These are phyloP conservation scores for Claviceps purpurea DNA, from an alignment of 2,329 filamentous ascomycete species.

Conservation along the genomic window DNA sequence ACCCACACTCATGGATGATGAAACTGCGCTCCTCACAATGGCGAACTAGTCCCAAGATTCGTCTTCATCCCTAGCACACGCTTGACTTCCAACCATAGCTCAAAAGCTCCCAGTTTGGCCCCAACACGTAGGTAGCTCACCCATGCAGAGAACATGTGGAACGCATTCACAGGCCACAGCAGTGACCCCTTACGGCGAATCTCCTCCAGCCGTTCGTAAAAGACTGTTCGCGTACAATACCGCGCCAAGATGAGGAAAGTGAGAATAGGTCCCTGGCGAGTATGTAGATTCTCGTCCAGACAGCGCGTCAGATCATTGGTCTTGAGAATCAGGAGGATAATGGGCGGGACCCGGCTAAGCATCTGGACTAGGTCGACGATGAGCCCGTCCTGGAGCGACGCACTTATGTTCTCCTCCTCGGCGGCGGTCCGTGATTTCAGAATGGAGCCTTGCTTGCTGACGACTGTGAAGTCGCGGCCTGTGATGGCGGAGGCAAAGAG, in stretches of 20 bases:
- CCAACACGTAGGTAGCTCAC: constrained; percentile 45
- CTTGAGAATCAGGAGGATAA: constrained; percentile 91
- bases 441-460: constrained; percentile 47
- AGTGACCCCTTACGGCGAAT: constrained; percentile 39
- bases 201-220: constrained; percentile 48
- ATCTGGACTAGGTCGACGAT: constrained; percentile 79
- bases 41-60: constrained; percentile 13
- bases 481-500: constrained; percentile 95
- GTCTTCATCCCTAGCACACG: constrained; percentile 26
- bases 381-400: constrained; percentile 74
- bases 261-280: constrained; percentile 50
- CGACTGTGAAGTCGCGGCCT: constrained; percentile 72
- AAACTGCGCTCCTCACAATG: constrained; percentile 8
- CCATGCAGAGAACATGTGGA: constrained; percentile 43
- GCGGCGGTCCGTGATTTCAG: constrained; percentile 47
- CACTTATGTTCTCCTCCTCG: constrained; percentile 79
- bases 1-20: not conserved
- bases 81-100: constrained; percentile 45
- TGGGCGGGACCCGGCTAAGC: constrained; percentile 74
- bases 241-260: constrained; percentile 55
- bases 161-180: constrained; percentile 43
- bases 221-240: constrained; percentile 54
- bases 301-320: constrained; percentile 93
- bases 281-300: constrained; percentile 81
- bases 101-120: constrained; percentile 49